Evolutionary conservation across 768 basidiomycete genomes (phyloP), one percentile per base, ranked within the genome.

Genomic region (Chalciporus pseudorubinellus): DNA sequence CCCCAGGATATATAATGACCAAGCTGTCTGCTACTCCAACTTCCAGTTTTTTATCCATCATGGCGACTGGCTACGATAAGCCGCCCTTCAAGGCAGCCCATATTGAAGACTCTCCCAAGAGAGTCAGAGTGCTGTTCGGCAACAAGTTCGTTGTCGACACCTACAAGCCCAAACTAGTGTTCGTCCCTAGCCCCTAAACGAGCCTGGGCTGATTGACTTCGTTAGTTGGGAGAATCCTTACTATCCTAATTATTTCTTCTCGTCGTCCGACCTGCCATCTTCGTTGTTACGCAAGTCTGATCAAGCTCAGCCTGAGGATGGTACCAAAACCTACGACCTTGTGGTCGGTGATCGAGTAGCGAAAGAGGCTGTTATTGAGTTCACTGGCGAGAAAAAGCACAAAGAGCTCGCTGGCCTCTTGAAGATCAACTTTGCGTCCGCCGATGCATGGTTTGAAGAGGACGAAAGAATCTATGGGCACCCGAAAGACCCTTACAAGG

Each of bases 401-500:
- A 68, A 73, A 39, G 61, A 72, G 44, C 61, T 83, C 12, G 67
- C 67, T 20, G 79, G 78, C 6, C 69, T 84, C 24, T 67, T 79
- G 33, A 79, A 74, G 42, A 61, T 87, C 51, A 61, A 62, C 12
- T 84, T 82, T 46, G 64, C 66, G 13, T 74, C 74, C 16, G 75
- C 77, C 59, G 83, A 84, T 54, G 75, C 76, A 3, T 86, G 85
- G 84, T 83, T 85, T 46, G 84, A 86, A 68, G 84, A 86, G 60
- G 84, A 85, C 44, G 83, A 87, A 43, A 64, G 79, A 49, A 75
- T 85, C 28, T 80, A 73, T 50, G 70, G 74, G 2, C 84, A 87
- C 52, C 80, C 82, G 8, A 85, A 81, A 58, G 84, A 87, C 61
- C 83, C 84, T 1, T 87, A 84, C 67, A 86, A 87, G 74, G 84